phyloP scores from a whole-genome alignment of 78 protist species.

The Pigoraptor vietnamica region DNA sequence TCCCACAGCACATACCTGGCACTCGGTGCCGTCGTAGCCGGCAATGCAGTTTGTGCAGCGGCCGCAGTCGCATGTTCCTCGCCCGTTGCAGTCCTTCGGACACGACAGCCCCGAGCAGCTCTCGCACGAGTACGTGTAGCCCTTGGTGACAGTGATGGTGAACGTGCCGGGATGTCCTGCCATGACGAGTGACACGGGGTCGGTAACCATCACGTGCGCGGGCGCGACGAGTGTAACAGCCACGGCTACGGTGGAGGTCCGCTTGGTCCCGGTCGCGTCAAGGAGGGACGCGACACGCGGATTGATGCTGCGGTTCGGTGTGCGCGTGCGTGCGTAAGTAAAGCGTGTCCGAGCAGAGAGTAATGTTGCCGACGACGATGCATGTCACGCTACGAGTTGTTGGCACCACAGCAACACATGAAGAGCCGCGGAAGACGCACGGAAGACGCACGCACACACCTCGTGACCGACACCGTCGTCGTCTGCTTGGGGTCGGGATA shows the following conservation, averaged over 20 bases:
- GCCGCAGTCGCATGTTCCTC: background rate
- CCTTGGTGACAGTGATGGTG: background rate
- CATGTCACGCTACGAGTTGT: too few relatives aligned
- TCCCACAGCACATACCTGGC: background rate
- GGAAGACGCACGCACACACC: too few relatives aligned
- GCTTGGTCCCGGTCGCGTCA: background rate
- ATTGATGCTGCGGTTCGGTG: background rate
- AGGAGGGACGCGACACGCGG: background rate
- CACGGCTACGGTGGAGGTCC: background rate
- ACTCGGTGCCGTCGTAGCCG: background rate
- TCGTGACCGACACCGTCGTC: background rate
- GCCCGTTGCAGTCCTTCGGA: background rate
- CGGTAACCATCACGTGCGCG: background rate
- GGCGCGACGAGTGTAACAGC: background rate
- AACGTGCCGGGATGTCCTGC: background rate
- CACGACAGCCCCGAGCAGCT: background rate
- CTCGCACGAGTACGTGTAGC: background rate
- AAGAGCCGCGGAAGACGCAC: too few relatives aligned
- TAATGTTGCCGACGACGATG: too few relatives aligned
- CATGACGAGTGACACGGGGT: background rate
- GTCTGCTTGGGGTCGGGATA: background rate
- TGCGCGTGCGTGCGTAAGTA: background rate
- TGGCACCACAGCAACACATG: too few relatives aligned
- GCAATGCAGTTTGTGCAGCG: background rate
- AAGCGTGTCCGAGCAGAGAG: background rate